A percentile compares a stretch with the other conserved stretches of the same genome.
Evolutionary conservation across 2,329 filamentous ascomycete genomes (phyloP).

Genomic region (Penicillium sp.): DNA sequence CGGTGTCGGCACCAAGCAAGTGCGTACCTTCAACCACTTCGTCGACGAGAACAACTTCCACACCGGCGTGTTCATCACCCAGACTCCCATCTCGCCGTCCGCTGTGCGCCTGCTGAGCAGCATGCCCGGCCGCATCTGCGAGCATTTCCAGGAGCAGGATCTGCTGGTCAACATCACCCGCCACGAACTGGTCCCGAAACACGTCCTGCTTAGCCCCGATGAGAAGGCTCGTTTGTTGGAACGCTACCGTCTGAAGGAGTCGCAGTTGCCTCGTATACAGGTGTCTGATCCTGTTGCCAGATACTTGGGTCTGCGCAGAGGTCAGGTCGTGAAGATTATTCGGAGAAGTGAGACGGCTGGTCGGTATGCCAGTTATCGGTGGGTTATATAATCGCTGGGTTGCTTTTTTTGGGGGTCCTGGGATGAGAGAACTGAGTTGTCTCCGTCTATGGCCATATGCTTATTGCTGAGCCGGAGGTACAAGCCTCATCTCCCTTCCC

Average conservation of each 20-base stretch:
- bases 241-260: slow-evolving; percentile 92
- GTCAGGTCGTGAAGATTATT: slow-evolving; percentile 97
- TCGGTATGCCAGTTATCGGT: slow-evolving; percentile 88
- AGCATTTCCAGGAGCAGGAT: slow-evolving; percentile 93
- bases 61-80: slow-evolving; percentile 82
- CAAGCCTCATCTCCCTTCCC: no score
- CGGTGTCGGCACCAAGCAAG: slow-evolving; percentile 75
- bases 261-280: slow-evolving; percentile 85
- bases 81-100: slow-evolving; percentile 70
- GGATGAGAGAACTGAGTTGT: no score
- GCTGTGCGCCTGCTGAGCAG: slow-evolving; percentile 78
- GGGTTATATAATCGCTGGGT: slow-evolving; percentile 47
- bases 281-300: slow-evolving; percentile 84
- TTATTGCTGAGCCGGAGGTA: no score
- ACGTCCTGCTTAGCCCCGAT: slow-evolving; percentile 78
- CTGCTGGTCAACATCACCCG: slow-evolving; percentile 95
- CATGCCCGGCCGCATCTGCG: slow-evolving; percentile 69
- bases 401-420: no score
- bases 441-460: no score
- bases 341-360: slow-evolving; percentile 90
- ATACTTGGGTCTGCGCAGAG: slow-evolving; percentile 80
- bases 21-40: slow-evolving; percentile 78
- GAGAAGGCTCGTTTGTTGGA: slow-evolving; percentile 80
- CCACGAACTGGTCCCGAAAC: slow-evolving; percentile 90
- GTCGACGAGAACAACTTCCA: slow-evolving; percentile 72